These are phyloP conservation scores for Penicillium cataractarum DNA, from an alignment of 495 filamentous ascomycete species.

Conservation along the genomic window DNA sequence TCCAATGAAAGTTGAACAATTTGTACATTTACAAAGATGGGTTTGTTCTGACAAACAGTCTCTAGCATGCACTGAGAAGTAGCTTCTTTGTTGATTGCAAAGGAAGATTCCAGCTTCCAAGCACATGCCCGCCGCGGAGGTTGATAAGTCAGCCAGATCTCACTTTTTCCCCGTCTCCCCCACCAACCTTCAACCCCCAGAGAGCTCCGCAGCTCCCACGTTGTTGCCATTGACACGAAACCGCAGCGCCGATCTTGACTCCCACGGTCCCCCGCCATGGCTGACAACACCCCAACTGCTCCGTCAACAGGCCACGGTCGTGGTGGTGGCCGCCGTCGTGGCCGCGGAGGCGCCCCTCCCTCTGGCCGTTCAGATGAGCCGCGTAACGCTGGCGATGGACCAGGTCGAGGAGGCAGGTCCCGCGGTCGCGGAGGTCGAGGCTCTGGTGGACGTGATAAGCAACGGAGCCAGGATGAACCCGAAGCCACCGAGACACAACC, in stretches of 20 bases:
- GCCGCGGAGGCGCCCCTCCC: conserved; percentile 41
- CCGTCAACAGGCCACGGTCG: conserved; percentile 38
- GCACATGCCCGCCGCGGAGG: conserved; percentile 7
- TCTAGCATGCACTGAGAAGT: background rate
- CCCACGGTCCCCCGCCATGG: conserved; percentile 32
- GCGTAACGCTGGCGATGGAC: conserved; percentile 27
- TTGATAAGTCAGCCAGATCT: conserved; percentile 34
- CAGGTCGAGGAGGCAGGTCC: conserved; percentile 29
- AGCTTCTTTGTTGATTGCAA: background rate
- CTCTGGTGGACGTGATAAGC: conserved; percentile 37
- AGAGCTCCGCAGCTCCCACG: conserved; percentile 19
- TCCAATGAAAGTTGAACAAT: background rate
- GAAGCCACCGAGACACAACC: conserved; percentile 16
- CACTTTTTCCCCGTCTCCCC: conserved; percentile 26
- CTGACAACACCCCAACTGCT: conserved; percentile 38
- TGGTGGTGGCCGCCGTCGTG: conserved; percentile 45
- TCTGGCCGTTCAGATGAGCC: conserved; percentile 30
- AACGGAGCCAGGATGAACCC: conserved; percentile 24
- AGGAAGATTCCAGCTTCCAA: background rate
- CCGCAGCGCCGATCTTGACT: conserved; percentile 9
- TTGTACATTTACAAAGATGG: background rate
- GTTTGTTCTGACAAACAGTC: background rate
- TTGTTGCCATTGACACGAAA: conserved; percentile 17
- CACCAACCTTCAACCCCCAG: conserved; percentile 20
- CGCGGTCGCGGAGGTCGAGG: conserved; percentile 40